Conservation (phyloP, 768 basidiomycete species). For the Mycena rebaudengoi region DNA sequence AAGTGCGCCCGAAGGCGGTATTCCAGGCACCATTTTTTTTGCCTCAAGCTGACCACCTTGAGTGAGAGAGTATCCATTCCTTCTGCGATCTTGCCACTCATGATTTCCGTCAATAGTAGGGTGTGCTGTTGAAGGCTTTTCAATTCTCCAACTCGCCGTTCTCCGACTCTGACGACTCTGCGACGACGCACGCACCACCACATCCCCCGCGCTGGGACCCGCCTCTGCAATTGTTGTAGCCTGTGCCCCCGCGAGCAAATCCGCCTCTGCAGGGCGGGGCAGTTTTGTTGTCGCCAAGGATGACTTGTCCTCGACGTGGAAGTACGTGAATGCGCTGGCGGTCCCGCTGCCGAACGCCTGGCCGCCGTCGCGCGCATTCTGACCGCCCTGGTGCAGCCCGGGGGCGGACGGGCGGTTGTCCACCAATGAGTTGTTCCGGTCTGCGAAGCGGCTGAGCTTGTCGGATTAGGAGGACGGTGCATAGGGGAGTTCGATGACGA, state of each 20-base stretch:
- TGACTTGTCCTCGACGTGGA: constrained; percentile 98
- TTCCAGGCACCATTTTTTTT: no score
- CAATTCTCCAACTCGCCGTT: no score
- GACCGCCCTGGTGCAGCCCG: constrained; percentile 55
- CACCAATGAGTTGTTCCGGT: constrained; percentile 88
- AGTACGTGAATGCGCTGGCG: constrained; percentile 93
- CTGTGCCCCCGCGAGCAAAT: constrained; percentile 61
- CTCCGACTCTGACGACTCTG: no score
- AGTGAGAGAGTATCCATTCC: no score
- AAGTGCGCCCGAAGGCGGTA: no score
- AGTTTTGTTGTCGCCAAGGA: constrained; percentile 94
- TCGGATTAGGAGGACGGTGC: constrained; percentile 99
- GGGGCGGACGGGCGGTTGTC: constrained; percentile 67
- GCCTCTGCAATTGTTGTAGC: constrained; percentile 51
- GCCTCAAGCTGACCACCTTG: no score
- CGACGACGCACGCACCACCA: no score
- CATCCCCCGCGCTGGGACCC: constrained; percentile 52
- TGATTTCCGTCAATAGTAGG: no score
- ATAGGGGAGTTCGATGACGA: constrained; percentile 98
- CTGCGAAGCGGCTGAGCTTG: constrained; percentile 96
- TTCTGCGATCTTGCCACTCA: no score
- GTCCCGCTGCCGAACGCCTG: constrained; percentile 92
- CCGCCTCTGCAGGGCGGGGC: constrained; percentile 71
- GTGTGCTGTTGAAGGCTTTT: no score
- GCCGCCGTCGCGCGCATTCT: constrained; percentile 71